Conservation (phyloP, 495 filamentous ascomycete species). For the Extremus antarcticus region DNA sequence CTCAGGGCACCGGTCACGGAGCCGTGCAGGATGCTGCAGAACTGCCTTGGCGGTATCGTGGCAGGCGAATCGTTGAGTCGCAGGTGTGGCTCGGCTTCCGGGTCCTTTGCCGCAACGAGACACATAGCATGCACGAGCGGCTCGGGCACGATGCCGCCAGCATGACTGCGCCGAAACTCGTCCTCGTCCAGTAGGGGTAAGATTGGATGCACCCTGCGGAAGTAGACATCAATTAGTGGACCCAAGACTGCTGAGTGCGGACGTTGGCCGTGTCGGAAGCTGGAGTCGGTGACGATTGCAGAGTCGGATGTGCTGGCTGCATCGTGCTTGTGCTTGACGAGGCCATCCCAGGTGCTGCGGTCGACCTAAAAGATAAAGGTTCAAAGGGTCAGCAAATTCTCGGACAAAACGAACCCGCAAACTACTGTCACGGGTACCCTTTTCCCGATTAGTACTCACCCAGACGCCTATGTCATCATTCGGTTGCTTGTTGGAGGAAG, state of each 20-base stretch:
- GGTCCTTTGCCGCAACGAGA: conserved; percentile 29
- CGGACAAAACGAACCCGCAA: neutral
- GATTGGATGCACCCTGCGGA: conserved; percentile 27
- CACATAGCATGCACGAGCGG: conserved; percentile 29
- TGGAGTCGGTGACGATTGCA: neutral
- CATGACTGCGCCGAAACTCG: conserved; percentile 20
- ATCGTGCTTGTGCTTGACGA: neutral
- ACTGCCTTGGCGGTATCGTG: conserved; percentile 24
- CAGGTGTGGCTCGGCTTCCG: conserved; percentile 22
- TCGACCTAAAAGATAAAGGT: too few species aligned
- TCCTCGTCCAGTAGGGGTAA: conserved; percentile 27
- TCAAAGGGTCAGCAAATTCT: too few species aligned
- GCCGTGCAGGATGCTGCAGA: conserved; percentile 25
- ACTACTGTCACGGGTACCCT: neutral
- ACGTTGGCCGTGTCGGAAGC: neutral
- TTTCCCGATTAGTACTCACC: conserved; percentile 16
- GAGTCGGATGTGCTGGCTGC: neutral
- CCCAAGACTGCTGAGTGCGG: conserved; percentile 17
- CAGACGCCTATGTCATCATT: conserved; percentile 31
- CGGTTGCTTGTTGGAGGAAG: conserved; percentile 19
- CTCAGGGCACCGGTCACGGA: conserved; percentile 24
- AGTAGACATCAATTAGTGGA: conserved; percentile 29
- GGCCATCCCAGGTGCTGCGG: neutral
- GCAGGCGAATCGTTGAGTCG: conserved; percentile 14
- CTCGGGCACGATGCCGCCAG: conserved; percentile 17